Evolutionary conservation across 2,329 filamentous ascomycete genomes (phyloP), one percentile per base, ranked within the genome.

Genomic region (Mollisiaceae sp.): DNA sequence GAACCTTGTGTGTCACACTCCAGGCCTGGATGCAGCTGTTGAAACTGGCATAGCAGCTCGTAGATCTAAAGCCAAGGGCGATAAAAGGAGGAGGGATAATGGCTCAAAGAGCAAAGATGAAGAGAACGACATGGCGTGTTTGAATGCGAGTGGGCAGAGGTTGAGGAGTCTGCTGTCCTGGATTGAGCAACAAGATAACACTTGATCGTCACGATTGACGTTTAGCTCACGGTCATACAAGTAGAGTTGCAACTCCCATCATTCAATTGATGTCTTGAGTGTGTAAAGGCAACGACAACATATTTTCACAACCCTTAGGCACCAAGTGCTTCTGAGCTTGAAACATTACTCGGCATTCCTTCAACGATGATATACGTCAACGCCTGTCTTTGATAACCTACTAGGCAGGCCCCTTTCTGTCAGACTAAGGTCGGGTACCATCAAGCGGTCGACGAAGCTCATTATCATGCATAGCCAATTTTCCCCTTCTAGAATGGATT

Each of bases 11-110:
- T 58, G 50, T 36, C 55, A 72, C 52, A 71, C 69, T 0, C 62
- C 62, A 0, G 69, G 68, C 6, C 68, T 89, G 18, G 77, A 78
- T 43, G 63, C 74, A 0, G 82, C 84, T 0, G 78, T 86, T n/a
- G 78, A 85, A 65, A 66, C 72, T 20, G 89, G 88, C 0, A 85
- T 89, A 52, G 58, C 77, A 38, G 81, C 79, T 1, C 79, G 88
- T n/a, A 75, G 78, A 8, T 76, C 77, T 0, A 83, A 81, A 66
- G 79, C 80, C 0, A 79, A 76, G 60, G 79, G 75, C 2, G 81
- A 81, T 27, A 80, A 76, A 50, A 80, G 79, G 67, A 82, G 78
- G 59, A 83, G 78, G 70, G 66, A 59, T 27, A 61, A 35, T 15
- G 63, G 43, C 18, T 8, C 24, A 11, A 80, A 77, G 66, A 78